phyloP scores from a whole-genome alignment of 345 rosid species.

The thale cress (Arabidopsis thaliana) region TAIR10.1 NC_003074.8:9061001-9061500 shows the following conservation, averaged over 20 bases:
- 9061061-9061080: constrained; percentile 58
- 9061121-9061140: constrained; percentile 37
- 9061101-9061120: constrained; percentile 57
- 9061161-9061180: constrained; percentile 65
- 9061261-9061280: constrained; percentile 18
- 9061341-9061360: constrained; percentile 6
- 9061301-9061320: not conserved
- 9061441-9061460: not conserved
- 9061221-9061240: not conserved
- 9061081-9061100: constrained; percentile 56
- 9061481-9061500: not conserved
- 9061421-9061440: not conserved
- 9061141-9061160: constrained; percentile 70
- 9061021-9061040: constrained; percentile 50
- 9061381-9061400: constrained; percentile 38
- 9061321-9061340: not conserved
- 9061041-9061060: constrained; percentile 49
- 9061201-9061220: constrained; percentile 31
- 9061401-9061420: not conserved
- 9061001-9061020: constrained; percentile 62
- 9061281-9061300: constrained; percentile 10
- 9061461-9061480: not conserved
- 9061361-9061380: constrained; percentile 28
- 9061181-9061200: constrained; percentile 27
- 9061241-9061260: constrained; percentile 15